Evolutionary conservation across 768 basidiomycete genomes (phyloP).

Genomic region (Tylopilus sp.): DNA sequence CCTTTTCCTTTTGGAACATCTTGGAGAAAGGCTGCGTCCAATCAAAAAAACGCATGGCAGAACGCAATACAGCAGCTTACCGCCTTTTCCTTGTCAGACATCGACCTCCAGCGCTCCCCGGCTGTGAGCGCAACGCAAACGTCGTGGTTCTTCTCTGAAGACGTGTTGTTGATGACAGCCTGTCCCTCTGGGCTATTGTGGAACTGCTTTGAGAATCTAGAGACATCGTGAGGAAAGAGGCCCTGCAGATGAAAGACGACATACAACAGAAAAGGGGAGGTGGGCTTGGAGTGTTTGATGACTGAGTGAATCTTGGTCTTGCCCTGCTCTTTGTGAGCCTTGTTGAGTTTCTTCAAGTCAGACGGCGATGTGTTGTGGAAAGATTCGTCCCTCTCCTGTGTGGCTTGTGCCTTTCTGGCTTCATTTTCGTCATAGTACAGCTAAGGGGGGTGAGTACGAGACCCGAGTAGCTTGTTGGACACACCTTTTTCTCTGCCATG

Average conservation of each 20-base stretch:
- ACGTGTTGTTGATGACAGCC: constrained; percentile 8
- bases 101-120: constrained; percentile 28
- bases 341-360: constrained; percentile 33
- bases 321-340: constrained; percentile 26
- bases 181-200: constrained; percentile 14
- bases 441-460: no score
- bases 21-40: constrained; percentile 21
- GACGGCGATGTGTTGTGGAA: constrained; percentile 17
- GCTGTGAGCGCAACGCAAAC: constrained; percentile 13
- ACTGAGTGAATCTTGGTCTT: constrained; percentile 15
- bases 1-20: constrained; percentile 11
- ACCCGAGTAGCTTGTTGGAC: no score
- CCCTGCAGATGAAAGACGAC: not conserved
- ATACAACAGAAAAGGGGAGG: constrained; percentile 25
- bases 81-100: constrained; percentile 32
- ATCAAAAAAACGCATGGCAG: not conserved
- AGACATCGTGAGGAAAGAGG: no score
- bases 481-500: constrained; percentile 35
- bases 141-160: not conserved
- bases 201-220: constrained; percentile 23
- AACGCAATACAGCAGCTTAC: constrained; percentile 14
- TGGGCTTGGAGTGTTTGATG: not conserved
- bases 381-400: constrained; percentile 26
- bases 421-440: constrained; percentile 24
- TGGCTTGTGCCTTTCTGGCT: constrained; percentile 15